Evolutionary conservation across 495 filamentous ascomycete genomes (phyloP), one percentile per base, ranked within the genome.

Genomic region (Cryomyces minteri): DNA sequence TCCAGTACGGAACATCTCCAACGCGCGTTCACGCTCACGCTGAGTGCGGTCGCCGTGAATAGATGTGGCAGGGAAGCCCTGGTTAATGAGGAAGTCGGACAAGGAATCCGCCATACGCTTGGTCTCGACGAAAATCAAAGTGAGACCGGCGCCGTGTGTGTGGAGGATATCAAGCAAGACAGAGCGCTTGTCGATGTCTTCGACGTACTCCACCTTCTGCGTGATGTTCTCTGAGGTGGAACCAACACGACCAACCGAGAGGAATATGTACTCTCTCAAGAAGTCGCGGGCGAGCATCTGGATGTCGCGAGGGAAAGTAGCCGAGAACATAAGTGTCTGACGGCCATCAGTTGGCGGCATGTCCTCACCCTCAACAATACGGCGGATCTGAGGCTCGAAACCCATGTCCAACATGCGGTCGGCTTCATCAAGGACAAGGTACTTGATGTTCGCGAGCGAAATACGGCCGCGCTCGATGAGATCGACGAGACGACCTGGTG

Each of bases 361-460:
- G 59, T 98, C 90, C 66, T 94, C 90, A 50, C 83, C 84, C 65
- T 98, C 88, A 28, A 98, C 88, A 54, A 98, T 96, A 53, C 90
- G 82, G 52, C 90, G 88, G 62, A 98, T 95, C 66, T 98, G 90
- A 55, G 90, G 90, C 71, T 98, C 90, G 73, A 98, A 98, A 82
- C 90, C 90, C 90, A 98, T 96, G 70, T 98, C 90, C 73, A 98
- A 69, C 90, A 98, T 96, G 63, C 92, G 92, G 70, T 98, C 90
- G 63, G 90, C 90, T 73, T 98, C 90, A 55, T 98, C 90, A 34
- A 98, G 82, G 52, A 98, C 84, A n/a, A 98, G 72, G 58, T 95
- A 98, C 67, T 94, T 95, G 76, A 96, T 95, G 69, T 90, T 94
- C 51, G 76, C 70, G 34, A 95, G 77, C 9, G 88, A 94, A 62